Evolutionary conservation across 805 yeast species (phyloP).

Genomic region (Metschnikowia drakensbergensis): DNA sequence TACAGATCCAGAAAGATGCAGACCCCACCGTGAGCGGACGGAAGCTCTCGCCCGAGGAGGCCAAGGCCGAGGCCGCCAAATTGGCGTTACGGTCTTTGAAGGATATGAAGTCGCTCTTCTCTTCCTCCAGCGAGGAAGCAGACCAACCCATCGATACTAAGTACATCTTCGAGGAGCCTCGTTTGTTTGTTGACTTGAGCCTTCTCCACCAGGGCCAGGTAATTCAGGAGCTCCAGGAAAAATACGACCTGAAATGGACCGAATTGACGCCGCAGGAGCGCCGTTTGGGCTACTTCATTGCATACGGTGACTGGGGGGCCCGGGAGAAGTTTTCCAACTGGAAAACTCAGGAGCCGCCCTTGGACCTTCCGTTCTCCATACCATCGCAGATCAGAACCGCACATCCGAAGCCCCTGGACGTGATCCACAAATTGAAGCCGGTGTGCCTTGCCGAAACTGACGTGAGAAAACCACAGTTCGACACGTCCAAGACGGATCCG

Average conservation of each 20-base stretch:
- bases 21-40: conserved; percentile 9
- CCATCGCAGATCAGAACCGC: conserved; percentile 33
- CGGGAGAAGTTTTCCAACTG: conserved; percentile 53
- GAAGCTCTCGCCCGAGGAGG: conserved; percentile 17
- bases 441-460: conserved; percentile 43
- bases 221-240: conserved; percentile 48
- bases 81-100: conserved; percentile 38
- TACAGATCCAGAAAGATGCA: not conserved
- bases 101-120: conserved; percentile 37
- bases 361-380: conserved; percentile 55
- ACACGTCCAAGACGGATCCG: conserved; percentile 52
- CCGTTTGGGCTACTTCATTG: conserved; percentile 54
- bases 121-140: conserved; percentile 39
- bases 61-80: conserved; percentile 33
- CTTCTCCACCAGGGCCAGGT: conserved; percentile 57
- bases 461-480: conserved; percentile 43
- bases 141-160: conserved; percentile 46
- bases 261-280: conserved; percentile 47
- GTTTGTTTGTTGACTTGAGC: conserved; percentile 28
- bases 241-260: conserved; percentile 54
- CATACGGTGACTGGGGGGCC: conserved; percentile 71
- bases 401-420: conserved; percentile 23
- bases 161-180: conserved; percentile 40
- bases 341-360: conserved; percentile 44
- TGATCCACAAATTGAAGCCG: conserved; percentile 30